phyloP scores from a whole-genome alignment of 2,329 filamentous ascomycete species.

The Triangularia setosa region DNA sequence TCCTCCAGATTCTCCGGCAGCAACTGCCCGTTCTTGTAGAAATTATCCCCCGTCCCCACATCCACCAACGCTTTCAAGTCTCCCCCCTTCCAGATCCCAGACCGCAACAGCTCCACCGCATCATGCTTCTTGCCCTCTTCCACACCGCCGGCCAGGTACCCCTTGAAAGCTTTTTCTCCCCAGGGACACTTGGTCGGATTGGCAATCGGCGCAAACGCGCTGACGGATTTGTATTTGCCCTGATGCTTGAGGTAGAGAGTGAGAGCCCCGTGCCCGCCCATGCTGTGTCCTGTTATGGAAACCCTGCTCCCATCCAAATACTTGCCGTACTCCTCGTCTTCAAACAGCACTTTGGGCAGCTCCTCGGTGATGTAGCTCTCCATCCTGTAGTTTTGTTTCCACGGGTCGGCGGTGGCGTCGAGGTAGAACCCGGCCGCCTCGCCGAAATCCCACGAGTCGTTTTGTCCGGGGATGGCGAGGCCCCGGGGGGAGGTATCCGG shows the following conservation, averaged over 20 bases:
- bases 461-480: slow-evolving; percentile 74
- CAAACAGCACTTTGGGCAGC: slow-evolving; percentile 74
- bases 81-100: slow-evolving; percentile 48
- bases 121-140: slow-evolving; percentile 85
- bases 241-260: slow-evolving; percentile 91
- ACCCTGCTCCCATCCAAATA: slow-evolving; percentile 67
- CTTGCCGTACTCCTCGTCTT: slow-evolving; percentile 57
- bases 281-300: slow-evolving; percentile 88
- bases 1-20: slow-evolving; percentile 88
- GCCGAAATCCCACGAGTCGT: slow-evolving; percentile 89
- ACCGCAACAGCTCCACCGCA: slow-evolving; percentile 81
- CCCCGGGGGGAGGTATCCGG: slow-evolving; percentile 93
- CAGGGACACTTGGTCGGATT: slow-evolving; percentile 85
- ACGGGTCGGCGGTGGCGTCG: slow-evolving; percentile 75
- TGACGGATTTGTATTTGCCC: slow-evolving; percentile 81
- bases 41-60: slow-evolving; percentile 90
- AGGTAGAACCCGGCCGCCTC: slow-evolving; percentile 92
- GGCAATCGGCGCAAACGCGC: slow-evolving; percentile 83
- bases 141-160: slow-evolving; percentile 77
- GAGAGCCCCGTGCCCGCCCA: slow-evolving; percentile 95
- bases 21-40: slow-evolving; percentile 91
- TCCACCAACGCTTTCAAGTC: slow-evolving; percentile 79
- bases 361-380: slow-evolving; percentile 88
- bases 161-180: slow-evolving; percentile 91
- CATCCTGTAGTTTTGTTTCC: slow-evolving; percentile 81